A percentile compares a stretch with the other conserved stretches of the same genome.
Evolutionary conservation across 2,329 filamentous ascomycete species (phyloP).

Genomic region (Botrytis tulipae): DNA sequence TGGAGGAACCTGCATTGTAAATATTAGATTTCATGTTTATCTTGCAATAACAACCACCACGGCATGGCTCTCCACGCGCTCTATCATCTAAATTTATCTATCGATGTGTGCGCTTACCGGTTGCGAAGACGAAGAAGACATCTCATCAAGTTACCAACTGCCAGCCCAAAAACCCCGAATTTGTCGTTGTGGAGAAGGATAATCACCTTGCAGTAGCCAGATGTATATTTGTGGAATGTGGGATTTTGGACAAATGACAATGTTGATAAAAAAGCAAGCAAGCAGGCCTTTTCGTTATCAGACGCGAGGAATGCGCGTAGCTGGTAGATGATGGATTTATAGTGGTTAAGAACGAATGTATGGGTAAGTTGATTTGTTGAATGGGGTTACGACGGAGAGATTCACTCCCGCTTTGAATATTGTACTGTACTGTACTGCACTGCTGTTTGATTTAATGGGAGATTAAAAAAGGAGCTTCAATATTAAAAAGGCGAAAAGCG

Average conservation of each 20-base stretch:
- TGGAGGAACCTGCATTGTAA: slow-evolving; percentile 61
- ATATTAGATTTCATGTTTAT: slow-evolving; percentile 10
- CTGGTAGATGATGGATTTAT: not conserved
- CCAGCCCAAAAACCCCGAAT: not conserved
- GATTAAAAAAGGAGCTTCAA: slow-evolving; percentile 7
- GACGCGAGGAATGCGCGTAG: slow-evolving; percentile 17
- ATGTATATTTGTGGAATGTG: slow-evolving; percentile 23
- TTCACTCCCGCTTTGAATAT: not conserved
- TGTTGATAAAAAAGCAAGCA: slow-evolving; percentile 4
- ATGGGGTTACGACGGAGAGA: not conserved
- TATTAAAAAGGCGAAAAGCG: not conserved
- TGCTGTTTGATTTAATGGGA: not conserved
- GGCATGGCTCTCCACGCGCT: not conserved
- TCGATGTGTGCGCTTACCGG: slow-evolving; percentile 27
- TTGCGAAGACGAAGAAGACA: slow-evolving; percentile 34
- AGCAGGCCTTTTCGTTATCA: not conserved
- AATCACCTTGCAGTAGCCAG: slow-evolving; percentile 21
- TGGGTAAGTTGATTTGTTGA: not conserved
- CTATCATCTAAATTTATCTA: too few relatives aligned
- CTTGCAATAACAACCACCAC: not conserved
- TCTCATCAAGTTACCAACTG: slow-evolving; percentile 22
- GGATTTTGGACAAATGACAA: slow-evolving; percentile 17
- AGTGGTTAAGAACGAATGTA: slow-evolving; percentile 16
- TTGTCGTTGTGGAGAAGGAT: slow-evolving; percentile 9
- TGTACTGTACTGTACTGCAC: not conserved